Base-by-base conservation (phyloP, 164 flowering plant genomes). In the Tinospora cordifolia region DNA sequence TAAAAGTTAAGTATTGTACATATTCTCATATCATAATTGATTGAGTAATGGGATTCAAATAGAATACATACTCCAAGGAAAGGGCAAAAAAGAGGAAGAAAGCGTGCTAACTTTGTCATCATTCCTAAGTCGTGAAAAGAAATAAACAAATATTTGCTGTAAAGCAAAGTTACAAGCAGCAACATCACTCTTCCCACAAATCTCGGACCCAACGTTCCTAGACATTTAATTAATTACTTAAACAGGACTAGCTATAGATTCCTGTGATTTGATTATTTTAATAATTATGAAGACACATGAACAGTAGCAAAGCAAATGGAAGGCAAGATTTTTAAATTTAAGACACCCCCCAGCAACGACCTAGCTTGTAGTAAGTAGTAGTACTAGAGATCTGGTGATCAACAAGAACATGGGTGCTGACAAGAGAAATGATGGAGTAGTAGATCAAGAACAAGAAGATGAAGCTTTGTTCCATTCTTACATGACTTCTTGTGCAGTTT, bases 41-140 rank as follows among this genome's bases (percentile, higher is more conserved):
- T 4, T 30, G 36, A 30, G n/a, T n/a, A n/a, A n/a, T n/a, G n/a
- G n/a, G n/a, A 30, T 1, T 30, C 2, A 30, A 4, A 30, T 30
- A 30, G 2, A 30, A 2, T 30, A 4, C 4, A 30, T 30, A 30
- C 36, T 30, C 36, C 2, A 41, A 40, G 4, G 4, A 14, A 15
- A 13, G 14, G 34, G 62, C n/a, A 65, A 38, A 44, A 38, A 44
- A 24, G 24, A 19, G 41, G 64, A 40, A 26, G 68, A 82, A 79
- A 78, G 87, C 83, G 80, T 82, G 87, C 83, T 78, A 73, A 19
- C 79, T 78, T 77, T 78, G 79, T 73, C 69, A 82, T 84, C 78
- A 82, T 84, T 76, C 75, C 71, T 66, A 34, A 67, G 73, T 54
- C 72, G 68, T 58, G 24, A 47, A 72, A 74, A 72, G 66, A 62